These are phyloP conservation scores for Aspergillus sp. DNA, from an alignment of 2,329 filamentous ascomycete genomes.

Conservation along the genomic window DNA sequence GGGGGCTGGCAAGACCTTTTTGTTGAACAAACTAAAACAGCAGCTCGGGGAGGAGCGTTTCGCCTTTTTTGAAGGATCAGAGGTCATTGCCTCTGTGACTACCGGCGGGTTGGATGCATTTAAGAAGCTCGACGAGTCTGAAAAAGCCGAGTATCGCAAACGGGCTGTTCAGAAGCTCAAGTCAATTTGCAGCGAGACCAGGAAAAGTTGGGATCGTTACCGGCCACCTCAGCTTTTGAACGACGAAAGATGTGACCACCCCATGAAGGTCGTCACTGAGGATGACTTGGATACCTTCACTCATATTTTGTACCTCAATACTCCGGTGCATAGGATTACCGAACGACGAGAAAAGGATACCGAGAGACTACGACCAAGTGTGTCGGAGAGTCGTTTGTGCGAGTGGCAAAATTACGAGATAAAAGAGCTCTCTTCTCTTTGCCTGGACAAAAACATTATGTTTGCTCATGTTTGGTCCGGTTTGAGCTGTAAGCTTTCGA, in stretches of 20 bases:
- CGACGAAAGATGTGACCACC: slow-evolving; percentile 22
- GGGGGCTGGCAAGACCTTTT: background rate
- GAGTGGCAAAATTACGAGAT: slow-evolving; percentile 55
- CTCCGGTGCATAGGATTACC: slow-evolving; percentile 40
- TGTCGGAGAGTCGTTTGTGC: slow-evolving; percentile 42
- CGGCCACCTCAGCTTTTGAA: slow-evolving; percentile 60
- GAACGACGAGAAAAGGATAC: slow-evolving; percentile 45
- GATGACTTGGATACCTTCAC: slow-evolving; percentile 54
- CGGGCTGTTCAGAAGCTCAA: background rate
- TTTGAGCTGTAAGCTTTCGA: background rate
- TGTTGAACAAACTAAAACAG: slow-evolving; percentile 7
- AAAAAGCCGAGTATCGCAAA: background rate
- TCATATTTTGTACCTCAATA: slow-evolving; percentile 61
- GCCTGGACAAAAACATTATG: slow-evolving; percentile 49
- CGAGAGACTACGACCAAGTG: slow-evolving; percentile 35
- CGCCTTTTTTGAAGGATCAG: background rate
- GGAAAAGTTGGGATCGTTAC: slow-evolving; percentile 50
- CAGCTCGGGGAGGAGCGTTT: background rate
- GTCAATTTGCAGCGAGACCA: background rate
- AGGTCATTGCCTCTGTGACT: background rate
- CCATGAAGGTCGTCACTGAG: background rate
- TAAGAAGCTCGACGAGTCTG: background rate
- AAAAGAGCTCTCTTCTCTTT: slow-evolving; percentile 46
- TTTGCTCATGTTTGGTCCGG: slow-evolving; percentile 37
- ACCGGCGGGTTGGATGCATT: background rate